Conservation (phyloP, 768 basidiomycete species). For the Tricholoma furcatifolium region DNA sequence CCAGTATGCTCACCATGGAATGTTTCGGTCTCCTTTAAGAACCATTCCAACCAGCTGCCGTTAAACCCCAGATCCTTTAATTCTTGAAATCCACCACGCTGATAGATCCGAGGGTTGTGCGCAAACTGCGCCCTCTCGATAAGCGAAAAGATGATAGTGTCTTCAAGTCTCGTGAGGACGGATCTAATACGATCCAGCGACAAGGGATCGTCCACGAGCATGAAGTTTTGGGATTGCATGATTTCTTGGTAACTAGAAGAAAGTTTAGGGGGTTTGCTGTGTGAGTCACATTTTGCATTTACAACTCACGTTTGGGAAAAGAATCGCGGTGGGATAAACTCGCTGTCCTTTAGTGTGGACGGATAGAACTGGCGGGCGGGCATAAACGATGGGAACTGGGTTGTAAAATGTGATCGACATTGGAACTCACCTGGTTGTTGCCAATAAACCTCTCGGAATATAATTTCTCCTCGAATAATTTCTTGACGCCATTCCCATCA, state of each 20-base stretch:
- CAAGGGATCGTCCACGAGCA: slow-evolving; percentile 76
- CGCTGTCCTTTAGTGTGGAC: no score
- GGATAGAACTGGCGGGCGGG: no score
- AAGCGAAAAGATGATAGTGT: slow-evolving; percentile 97
- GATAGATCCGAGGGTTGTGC: slow-evolving; percentile 88
- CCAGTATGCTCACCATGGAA: slow-evolving; percentile 78
- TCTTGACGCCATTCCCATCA: no score
- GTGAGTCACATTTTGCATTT: no score
- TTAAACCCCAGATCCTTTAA: slow-evolving; percentile 69
- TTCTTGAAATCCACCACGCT: slow-evolving; percentile 75
- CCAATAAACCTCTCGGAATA: no score
- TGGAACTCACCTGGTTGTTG: no score
- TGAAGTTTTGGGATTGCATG: slow-evolving; percentile 70
- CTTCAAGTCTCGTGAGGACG: slow-evolving; percentile 87
- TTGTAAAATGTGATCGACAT: no score
- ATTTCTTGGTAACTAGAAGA: slow-evolving; percentile 5
- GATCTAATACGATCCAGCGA: slow-evolving; percentile 87
- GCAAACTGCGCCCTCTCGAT: slow-evolving; percentile 98
- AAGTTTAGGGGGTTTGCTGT: no score
- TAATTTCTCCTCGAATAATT: no score
- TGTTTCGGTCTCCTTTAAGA: slow-evolving; percentile 89
- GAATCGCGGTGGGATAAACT: no score
- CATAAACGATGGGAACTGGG: no score
- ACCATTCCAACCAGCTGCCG: slow-evolving; percentile 97
- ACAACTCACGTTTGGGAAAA: no score